Conservation (phyloP, 768 basidiomycete genomes). For the Pleurotus citrinopileatus region DNA sequence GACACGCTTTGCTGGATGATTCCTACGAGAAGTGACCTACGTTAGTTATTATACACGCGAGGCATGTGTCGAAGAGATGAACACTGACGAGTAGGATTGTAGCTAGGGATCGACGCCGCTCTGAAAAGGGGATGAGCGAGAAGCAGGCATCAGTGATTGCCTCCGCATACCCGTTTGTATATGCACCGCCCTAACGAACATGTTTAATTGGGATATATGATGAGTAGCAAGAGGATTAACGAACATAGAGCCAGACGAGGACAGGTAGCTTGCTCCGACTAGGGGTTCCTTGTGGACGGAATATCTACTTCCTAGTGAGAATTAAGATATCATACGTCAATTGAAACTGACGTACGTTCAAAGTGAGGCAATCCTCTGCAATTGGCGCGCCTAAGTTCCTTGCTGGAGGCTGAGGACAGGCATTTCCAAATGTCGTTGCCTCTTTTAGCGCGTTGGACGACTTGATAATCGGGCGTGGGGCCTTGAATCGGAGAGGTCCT, state of each 20-base stretch:
- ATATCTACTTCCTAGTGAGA: too few relatives aligned
- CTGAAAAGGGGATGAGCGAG: slow-evolving; percentile 30
- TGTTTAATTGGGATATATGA: neutral
- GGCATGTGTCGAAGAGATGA: neutral
- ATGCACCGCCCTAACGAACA: neutral
- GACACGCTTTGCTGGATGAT: slow-evolving; percentile 35
- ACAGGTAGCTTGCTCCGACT: slow-evolving; percentile 15
- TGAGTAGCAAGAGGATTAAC: neutral
- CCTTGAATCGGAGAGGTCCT: slow-evolving; percentile 42
- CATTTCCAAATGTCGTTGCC: slow-evolving; percentile 38
- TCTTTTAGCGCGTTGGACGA: slow-evolving; percentile 24
- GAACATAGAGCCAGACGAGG: slow-evolving; percentile 12
- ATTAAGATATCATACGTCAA: too few relatives aligned
- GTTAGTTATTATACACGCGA: neutral
- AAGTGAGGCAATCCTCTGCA: slow-evolving; percentile 39
- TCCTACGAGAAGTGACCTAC: neutral
- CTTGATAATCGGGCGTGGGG: slow-evolving; percentile 31
- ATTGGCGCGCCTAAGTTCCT: slow-evolving; percentile 29
- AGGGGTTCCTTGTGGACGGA: slow-evolving; percentile 14
- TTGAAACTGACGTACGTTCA: slow-evolving; percentile 32
- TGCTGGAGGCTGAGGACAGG: slow-evolving; percentile 38
- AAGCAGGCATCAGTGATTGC: neutral
- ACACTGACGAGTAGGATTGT: slow-evolving; percentile 45
- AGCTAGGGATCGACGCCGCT: slow-evolving; percentile 37
- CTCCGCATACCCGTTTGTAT: slow-evolving; percentile 4